Evolutionary conservation across 2,329 filamentous ascomycete species (phyloP).

Genomic region (Sporothrix pallida): DNA sequence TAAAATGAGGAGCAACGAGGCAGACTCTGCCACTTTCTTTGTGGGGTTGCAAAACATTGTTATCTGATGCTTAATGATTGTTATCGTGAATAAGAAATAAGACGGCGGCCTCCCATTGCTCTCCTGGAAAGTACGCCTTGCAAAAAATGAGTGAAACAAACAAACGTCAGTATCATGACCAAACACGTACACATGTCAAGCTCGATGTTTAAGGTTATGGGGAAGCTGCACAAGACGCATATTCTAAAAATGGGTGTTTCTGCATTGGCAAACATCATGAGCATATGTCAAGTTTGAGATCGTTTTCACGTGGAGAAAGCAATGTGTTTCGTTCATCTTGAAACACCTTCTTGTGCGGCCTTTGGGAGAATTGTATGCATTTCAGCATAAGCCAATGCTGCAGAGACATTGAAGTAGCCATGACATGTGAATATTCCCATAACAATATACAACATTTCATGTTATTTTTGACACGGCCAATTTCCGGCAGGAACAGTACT

Average conservation of each 20-base stretch:
- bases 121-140: not conserved
- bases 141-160: not conserved
- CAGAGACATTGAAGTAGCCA: no score
- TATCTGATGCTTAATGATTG: slow-evolving; percentile 13
- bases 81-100: not conserved
- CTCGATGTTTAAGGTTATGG: slow-evolving; percentile 4
- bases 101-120: slow-evolving; percentile 13
- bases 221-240: not conserved
- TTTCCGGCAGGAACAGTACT: no score
- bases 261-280: no score
- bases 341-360: not conserved
- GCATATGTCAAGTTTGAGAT: not conserved
- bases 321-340: not conserved
- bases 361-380: no score
- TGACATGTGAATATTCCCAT: no score
- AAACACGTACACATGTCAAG: slow-evolving; percentile 15
- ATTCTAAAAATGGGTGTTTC: not conserved
- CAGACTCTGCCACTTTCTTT: not conserved
- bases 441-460: no score
- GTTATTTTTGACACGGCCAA: no score
- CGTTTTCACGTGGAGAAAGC: no score
- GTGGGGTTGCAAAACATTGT: not conserved
- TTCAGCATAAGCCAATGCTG: no score
- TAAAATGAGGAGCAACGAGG: slow-evolving; percentile 20
- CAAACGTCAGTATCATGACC: not conserved